Evolutionary conservation across 1,284 basidiomycete genomes (phyloP), one percentile per base, ranked within the genome.

Genomic region (Ustilago cynodontis): DNA sequence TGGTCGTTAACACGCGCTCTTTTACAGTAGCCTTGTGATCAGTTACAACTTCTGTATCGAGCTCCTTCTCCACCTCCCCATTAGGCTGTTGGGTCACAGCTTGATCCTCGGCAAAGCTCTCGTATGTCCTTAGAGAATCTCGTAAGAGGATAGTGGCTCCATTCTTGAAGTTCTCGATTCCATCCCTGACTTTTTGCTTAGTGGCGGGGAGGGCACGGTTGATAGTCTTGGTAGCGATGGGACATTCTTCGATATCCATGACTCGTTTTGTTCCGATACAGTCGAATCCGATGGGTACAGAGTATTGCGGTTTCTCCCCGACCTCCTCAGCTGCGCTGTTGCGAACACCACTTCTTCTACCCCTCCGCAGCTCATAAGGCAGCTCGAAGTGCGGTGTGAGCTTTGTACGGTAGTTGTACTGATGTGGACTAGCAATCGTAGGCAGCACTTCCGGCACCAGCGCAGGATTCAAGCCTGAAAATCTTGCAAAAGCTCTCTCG

Each of bases 191-290:
- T 51, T 90, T 88, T 37, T 90, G 88, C 22, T 94, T 88, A 59
- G 93, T 90, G 2, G 87, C 87, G 0, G 87, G 87, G 50, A 94
- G 87, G 3, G 91, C 91, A 50, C 90, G 86, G 82, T 97, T 96
- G 64, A 98, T 89, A 1, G 93, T 89, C 0, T 90, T 88, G 0
- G 95, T 95, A 0, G 94, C 94, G 56, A 99, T 96, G 0, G 94
- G 92, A 84, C 96, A 98, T 87, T 98, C 96, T 91, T 94, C 96
- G 73, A 99, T 99, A 85, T 99, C 96, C 86, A 98, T 87, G 9
- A 94, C 92, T 22, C 90, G 89, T 55, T 91, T 90, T 43, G 89
- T 91, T 1, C 93, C 93, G 41, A 92, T 91, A 51, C 90, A 69
- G 59, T 98, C 95, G 87, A 98, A 99, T 0, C 96, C 96, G 57